A percentile compares a stretch with the other conserved stretches of the same genome.
Conservation (phyloP, 2,329 filamentous ascomycete genomes). For the Penicillium sp. region DNA sequence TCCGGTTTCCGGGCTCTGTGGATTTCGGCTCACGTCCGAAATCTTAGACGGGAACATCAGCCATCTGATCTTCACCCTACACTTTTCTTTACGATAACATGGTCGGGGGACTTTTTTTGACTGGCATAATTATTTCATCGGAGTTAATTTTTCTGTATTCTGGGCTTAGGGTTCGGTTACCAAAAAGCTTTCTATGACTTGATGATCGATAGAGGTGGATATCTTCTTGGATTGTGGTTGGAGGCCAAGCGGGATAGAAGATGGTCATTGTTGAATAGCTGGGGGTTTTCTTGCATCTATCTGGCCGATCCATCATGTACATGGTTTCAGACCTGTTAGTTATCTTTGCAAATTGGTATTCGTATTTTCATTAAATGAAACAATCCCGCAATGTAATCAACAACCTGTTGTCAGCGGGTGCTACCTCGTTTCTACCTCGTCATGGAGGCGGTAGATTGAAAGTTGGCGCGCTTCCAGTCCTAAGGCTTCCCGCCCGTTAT, state of each 20-base stretch:
- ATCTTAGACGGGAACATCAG: constrained; percentile 2
- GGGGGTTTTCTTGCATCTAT: constrained; percentile 16
- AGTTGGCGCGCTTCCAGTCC: no score
- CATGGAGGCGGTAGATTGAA: no score
- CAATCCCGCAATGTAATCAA: background rate
- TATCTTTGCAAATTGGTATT: constrained; percentile 1
- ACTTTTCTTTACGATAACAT: constrained; percentile 4
- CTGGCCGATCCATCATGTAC: constrained; percentile 3
- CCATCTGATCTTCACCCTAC: constrained; percentile 4
- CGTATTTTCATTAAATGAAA: background rate
- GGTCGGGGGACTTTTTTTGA: constrained; percentile 15
- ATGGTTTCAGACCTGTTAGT: constrained; percentile 7
- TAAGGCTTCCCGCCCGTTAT: no score
- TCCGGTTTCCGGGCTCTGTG: constrained; percentile 2
- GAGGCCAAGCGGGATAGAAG: constrained; percentile 7
- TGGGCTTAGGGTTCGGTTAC: constrained; percentile 15
- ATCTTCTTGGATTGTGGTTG: constrained; percentile 9
- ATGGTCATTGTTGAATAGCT: constrained; percentile 16
- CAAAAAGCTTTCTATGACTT: constrained; percentile 29
- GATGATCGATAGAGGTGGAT: constrained; percentile 27
- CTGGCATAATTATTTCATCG: constrained; percentile 19
- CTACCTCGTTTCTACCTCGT: no score
- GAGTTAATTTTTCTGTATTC: constrained; percentile 20
- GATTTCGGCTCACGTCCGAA: background rate
- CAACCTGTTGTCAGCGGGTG: background rate